These are phyloP conservation scores for Colletotrichum horii DNA, from an alignment of 2,329 filamentous ascomycete genomes.

Conservation along the genomic window DNA sequence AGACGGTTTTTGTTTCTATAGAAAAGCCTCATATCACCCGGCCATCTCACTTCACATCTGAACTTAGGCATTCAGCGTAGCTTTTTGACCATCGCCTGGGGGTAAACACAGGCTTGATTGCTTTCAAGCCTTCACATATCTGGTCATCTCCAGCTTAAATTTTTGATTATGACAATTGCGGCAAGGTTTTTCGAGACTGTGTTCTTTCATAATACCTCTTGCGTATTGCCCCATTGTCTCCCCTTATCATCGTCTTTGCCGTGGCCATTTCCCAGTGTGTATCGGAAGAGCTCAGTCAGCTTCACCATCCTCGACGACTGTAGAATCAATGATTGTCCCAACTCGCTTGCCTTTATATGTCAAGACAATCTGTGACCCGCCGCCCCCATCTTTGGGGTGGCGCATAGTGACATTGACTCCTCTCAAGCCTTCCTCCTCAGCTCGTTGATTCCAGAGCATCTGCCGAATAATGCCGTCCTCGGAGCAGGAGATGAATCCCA, in stretches of 20 bases:
- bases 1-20: background rate
- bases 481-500: conserved; percentile 73
- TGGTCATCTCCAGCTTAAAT: background rate
- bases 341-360: conserved; percentile 52
- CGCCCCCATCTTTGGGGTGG: conserved; percentile 36
- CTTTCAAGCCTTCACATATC: background rate
- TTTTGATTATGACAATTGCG: background rate
- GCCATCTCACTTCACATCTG: background rate
- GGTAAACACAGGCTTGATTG: background rate
- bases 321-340: background rate
- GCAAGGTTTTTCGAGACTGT: background rate
- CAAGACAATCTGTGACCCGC: conserved; percentile 50
- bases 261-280: background rate
- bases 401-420: conserved; percentile 59
- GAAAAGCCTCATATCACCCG: background rate
- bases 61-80: background rate
- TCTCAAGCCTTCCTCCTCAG: conserved; percentile 66
- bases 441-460: conserved; percentile 74
- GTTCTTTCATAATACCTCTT: background rate
- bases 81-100: background rate
- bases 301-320: background rate
- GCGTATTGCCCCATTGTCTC: background rate
- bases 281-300: background rate
- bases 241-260: background rate
- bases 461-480: conserved; percentile 64